These are phyloP conservation scores for Hypholoma fasciculare DNA, from an alignment of 768 basidiomycete species.

Conservation along the genomic window DNA sequence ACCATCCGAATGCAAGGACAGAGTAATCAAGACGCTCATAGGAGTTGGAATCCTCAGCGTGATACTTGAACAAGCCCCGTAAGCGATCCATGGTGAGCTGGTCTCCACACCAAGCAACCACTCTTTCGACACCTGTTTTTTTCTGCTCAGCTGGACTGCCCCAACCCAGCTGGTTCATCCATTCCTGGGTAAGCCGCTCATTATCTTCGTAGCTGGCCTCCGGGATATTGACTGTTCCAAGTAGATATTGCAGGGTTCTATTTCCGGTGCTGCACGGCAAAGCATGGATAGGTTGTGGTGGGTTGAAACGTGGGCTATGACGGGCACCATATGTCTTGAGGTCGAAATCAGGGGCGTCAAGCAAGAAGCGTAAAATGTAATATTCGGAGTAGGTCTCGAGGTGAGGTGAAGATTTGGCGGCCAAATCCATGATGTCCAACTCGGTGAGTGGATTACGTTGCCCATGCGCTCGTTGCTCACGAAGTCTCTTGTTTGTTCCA, in stretches of 20 bases:
- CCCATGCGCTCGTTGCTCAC: constrained; percentile 20
- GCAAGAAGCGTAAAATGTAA: constrained; percentile 25
- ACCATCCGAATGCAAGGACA: constrained; percentile 35
- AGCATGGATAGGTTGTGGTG: constrained; percentile 18
- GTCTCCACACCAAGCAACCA: constrained; percentile 35
- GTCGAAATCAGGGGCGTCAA: constrained; percentile 27
- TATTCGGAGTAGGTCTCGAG: constrained; percentile 13
- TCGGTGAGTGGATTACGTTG: constrained; percentile 21
- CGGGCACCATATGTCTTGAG: constrained; percentile 22
- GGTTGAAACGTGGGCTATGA: constrained; percentile 14
- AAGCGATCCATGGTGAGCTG: constrained; percentile 36
- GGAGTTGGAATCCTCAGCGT: constrained; percentile 35
- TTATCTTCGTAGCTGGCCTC: constrained; percentile 43
- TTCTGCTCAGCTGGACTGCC: constrained; percentile 19
- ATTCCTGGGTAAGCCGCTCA: constrained; percentile 27
- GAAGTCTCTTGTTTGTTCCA: constrained; percentile 17
- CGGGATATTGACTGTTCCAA: constrained; percentile 32
- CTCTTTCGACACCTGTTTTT: constrained; percentile 16
- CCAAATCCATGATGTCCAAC: constrained; percentile 21
- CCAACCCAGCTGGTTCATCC: constrained; percentile 27
- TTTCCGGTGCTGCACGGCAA: constrained; percentile 27
- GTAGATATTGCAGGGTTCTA: constrained; percentile 31
- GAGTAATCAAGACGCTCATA: constrained; percentile 38
- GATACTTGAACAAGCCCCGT: constrained; percentile 34
- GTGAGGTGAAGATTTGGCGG: constrained; percentile 7